Evolutionary conservation across 306 rosid species (phyloP), one percentile per base, ranked within the genome.

Genomic region (Quillaja saponaria): DNA sequence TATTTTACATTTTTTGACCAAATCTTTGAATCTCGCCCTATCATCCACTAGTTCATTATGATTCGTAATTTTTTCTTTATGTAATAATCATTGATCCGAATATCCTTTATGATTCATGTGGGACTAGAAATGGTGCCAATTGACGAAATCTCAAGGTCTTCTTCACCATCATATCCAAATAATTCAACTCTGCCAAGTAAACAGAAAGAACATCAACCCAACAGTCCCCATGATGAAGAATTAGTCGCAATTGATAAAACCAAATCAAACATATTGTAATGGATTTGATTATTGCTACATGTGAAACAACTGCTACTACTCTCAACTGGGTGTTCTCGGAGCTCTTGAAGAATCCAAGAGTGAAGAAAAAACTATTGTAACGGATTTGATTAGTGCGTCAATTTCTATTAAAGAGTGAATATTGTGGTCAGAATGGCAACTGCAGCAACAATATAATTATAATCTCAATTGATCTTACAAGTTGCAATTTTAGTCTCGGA

Each of bases 61-160:
- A 52, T 11, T 8, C 47, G 18, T 5, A 71, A 55, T 15, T 63
- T 47, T 55, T 16, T 64, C 31, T 64, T 37, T 28, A 71, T 64
- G 34, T 54, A 16, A 31, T 55, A 49, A 13, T 71, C 71, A 15
- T 64, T 34, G 10, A 71, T n/a, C 35, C 4, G 15, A 63, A 14
- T 64, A 63, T n/a, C n/a, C n/a, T n/a, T n/a, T n/a, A n/a, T n/a
- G n/a, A n/a, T n/a, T n/a, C 59, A 14, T 1, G 66, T 7, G 77
- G 72, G 18, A 56, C 0, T 3, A 64, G 65, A 1, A 71, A 13
- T 9, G 70, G 77, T 11, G 10, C 80, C 18, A 63, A 40, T 0
- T 81, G 82, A 14, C 78, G 55, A 56, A 78, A 62, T 34, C 87
- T 56, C 0, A 83, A 44, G 14, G 73, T 86, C 18, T 80, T n/a